These are phyloP conservation scores for Candida arabinofermentans DNA, from an alignment of 805 yeast species.

Conservation along the genomic window DNA sequence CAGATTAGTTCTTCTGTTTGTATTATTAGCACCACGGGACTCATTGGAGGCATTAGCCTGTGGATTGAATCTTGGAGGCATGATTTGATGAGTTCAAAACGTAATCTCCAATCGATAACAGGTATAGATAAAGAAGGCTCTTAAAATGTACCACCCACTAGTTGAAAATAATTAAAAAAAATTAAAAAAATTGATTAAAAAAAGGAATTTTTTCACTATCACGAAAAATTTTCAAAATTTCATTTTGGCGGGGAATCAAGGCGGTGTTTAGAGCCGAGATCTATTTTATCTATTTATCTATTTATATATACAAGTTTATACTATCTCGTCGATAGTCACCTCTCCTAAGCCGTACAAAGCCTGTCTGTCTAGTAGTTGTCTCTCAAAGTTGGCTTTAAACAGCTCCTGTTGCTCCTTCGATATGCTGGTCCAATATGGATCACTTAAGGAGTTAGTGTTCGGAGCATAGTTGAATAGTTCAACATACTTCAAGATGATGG, in stretches of 20 bases:
- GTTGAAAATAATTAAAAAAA: not conserved
- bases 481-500: constrained; percentile 17
- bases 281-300: not conserved
- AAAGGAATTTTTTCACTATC: not conserved
- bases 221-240: constrained; percentile 3
- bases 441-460: constrained; percentile 16
- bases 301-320: constrained; percentile 4
- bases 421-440: constrained; percentile 9
- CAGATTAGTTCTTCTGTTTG: constrained; percentile 10
- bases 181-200: constrained; percentile 2
- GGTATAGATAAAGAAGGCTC: not conserved
- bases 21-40: not conserved
- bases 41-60: not conserved
- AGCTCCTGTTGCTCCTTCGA: constrained; percentile 7
- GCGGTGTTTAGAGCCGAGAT: too few relatives aligned
- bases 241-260: constrained; percentile 1
- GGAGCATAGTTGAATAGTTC: constrained; percentile 22
- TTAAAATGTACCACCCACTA: not conserved
- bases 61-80: constrained; percentile 41
- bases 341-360: constrained; percentile 11
- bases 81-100: constrained; percentile 1
- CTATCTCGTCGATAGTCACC: constrained; percentile 14
- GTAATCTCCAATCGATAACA: not conserved
- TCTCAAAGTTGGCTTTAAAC: constrained; percentile 9
- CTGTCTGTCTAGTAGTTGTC: constrained; percentile 6